These are phyloP conservation scores for Salicornia ramosissima DNA, from an alignment of 148 eudicot genomes.

Conservation along the genomic window DNA sequence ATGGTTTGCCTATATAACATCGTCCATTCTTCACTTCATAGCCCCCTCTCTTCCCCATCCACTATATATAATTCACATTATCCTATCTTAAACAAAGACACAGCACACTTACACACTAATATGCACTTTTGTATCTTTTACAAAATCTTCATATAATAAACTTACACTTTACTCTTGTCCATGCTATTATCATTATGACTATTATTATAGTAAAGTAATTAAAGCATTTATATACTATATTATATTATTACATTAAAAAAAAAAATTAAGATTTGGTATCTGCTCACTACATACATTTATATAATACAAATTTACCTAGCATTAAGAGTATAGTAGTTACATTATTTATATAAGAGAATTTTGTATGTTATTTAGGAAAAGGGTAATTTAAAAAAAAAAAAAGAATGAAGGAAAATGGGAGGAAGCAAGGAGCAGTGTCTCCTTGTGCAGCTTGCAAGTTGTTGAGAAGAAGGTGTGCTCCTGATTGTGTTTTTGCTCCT, in stretches of 20 bases:
- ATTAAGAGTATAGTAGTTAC: background rate
- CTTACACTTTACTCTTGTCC: constrained; percentile 37
- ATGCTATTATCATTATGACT: constrained; percentile 12
- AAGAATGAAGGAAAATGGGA: constrained; percentile 56
- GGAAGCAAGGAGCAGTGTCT: constrained; percentile 65
- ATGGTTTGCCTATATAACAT: constrained; percentile 19
- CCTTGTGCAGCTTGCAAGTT: constrained; percentile 91
- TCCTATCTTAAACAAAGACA: background rate
- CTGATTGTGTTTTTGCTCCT: constrained; percentile 76
- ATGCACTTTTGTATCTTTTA: constrained; percentile 8
- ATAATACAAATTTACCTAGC: background rate
- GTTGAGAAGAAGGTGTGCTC: constrained; percentile 66
- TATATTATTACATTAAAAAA: background rate
- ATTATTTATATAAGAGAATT: background rate
- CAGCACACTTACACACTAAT: background rate
- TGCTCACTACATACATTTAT: background rate
- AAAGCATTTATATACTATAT: no score
- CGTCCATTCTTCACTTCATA: constrained; percentile 15
- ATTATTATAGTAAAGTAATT: background rate
- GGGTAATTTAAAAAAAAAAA: no score
- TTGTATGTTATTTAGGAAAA: background rate
- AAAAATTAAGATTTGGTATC: constrained; percentile 5
- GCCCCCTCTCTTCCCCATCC: constrained; percentile 13
- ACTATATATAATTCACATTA: background rate
- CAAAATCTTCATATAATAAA: constrained; percentile 11